Evolutionary conservation across 768 basidiomycete genomes (phyloP).

Genomic region (Cyclocybe cylindracea): DNA sequence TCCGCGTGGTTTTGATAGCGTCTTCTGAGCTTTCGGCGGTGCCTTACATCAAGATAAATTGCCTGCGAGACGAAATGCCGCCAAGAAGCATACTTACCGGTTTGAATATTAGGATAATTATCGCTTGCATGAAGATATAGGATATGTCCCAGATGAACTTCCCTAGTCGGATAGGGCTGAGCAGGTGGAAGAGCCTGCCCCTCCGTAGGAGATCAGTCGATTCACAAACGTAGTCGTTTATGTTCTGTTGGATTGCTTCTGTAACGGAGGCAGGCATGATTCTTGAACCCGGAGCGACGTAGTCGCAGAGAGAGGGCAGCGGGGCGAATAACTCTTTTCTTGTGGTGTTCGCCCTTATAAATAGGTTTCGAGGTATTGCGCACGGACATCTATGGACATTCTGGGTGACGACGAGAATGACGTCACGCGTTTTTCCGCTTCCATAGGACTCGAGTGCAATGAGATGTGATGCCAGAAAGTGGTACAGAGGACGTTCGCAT

Average conservation of each 20-base stretch:
- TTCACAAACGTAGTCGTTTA: conserved; percentile 3
- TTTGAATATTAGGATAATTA: conserved; percentile 43
- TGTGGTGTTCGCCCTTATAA: neutral
- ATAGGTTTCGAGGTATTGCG: no score
- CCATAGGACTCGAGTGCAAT: no score
- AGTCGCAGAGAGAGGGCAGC: neutral
- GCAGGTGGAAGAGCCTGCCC: neutral
- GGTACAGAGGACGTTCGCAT: no score
- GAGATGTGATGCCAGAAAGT: no score
- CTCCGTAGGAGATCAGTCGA: neutral
- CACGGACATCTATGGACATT: no score
- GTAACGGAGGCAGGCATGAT: conserved; percentile 5
- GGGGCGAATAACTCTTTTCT: conserved; percentile 3
- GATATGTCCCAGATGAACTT: conserved; percentile 20
- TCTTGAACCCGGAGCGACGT: neutral
- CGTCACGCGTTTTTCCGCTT: no score
- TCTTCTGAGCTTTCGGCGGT: conserved; percentile 22
- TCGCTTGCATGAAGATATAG: conserved; percentile 36
- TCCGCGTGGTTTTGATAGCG: conserved; percentile 33
- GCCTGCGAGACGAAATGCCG: neutral
- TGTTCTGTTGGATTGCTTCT: conserved; percentile 4
- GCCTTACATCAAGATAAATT: conserved; percentile 12
- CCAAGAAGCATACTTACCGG: conserved; percentile 19
- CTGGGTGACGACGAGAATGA: no score
- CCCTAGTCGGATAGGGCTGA: conserved; percentile 10